A percentile compares a stretch with the other conserved stretches of the same genome.
Conservation (phyloP, 352 stramenopile species). For the Globisporangium cylindrosporum region DNA sequence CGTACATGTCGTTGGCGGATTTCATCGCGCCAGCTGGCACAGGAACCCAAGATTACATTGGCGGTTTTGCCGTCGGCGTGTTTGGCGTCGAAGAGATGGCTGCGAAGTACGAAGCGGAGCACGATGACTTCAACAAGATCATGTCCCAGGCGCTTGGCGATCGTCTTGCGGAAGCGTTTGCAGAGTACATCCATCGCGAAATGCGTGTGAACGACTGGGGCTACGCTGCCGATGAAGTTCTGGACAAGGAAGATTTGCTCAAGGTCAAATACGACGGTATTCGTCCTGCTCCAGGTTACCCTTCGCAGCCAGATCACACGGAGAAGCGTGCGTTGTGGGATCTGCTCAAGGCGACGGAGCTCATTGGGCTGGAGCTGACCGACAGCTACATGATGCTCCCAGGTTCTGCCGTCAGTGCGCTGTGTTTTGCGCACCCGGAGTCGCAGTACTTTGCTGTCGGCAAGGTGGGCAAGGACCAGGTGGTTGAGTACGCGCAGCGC, state of each 20-base stretch:
- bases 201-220: conserved; percentile 96
- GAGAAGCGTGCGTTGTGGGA: conserved; percentile 97
- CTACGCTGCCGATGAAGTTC: conserved; percentile 91
- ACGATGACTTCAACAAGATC: conserved; percentile 99
- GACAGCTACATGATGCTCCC: conserved; percentile 97
- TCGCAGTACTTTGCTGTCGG: conserved; percentile 97
- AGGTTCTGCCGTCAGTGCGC: conserved; percentile 90
- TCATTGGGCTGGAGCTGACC: conserved; percentile 90
- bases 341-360: conserved; percentile 91
- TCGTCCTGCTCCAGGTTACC: conserved; percentile 96
- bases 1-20: conserved; percentile 94
- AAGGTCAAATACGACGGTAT: conserved; percentile 99
- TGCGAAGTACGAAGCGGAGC: conserved; percentile 89
- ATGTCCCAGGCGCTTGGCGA: conserved; percentile 90
- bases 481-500: conserved; percentile 90
- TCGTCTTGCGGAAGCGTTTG: conserved; percentile 89
- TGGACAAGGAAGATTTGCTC: conserved; percentile 92
- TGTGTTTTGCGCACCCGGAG: conserved; percentile 95
- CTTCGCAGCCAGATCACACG: conserved; percentile 97
- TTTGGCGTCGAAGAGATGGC: conserved; percentile 95
- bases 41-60: conserved; percentile 42
- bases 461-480: conserved; percentile 96
- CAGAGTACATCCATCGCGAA: conserved; percentile 95
- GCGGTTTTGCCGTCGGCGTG: conserved; percentile 95
- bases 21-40: conserved; percentile 85